A percentile compares a stretch with the other conserved stretches of the same genome.
Conservation (phyloP, 495 filamentous ascomycete species). For the Neurospora discreta region DNA sequence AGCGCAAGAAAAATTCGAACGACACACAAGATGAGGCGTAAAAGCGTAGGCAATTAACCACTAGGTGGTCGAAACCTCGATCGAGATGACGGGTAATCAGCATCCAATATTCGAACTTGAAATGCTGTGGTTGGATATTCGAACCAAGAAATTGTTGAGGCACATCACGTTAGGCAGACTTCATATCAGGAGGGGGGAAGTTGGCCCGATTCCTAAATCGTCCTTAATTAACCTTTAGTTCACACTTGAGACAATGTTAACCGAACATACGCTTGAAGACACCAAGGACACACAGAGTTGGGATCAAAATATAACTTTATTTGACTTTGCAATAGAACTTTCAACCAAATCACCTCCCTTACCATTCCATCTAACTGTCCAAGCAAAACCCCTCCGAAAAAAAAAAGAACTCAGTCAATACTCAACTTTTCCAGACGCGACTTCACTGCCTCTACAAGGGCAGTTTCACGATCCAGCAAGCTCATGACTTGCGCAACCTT, state of each 20-base stretch:
- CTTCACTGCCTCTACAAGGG: slow-evolving; percentile 39
- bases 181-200: neutral
- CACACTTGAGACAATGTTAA: neutral
- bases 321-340: neutral
- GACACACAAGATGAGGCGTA: neutral
- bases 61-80: neutral
- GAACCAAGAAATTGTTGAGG: neutral
- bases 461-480: slow-evolving; percentile 59
- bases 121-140: neutral
- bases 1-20: neutral
- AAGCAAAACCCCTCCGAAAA: neutral
- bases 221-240: neutral
- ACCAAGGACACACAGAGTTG: neutral
- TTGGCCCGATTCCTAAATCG: neutral
- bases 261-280: neutral
- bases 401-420: slow-evolving; percentile 10
- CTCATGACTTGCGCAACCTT: slow-evolving; percentile 59
- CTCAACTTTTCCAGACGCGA: slow-evolving; percentile 21
- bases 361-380: neutral
- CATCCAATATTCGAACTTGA: neutral
- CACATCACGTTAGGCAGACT: neutral
- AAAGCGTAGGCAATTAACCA: neutral
- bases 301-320: neutral
- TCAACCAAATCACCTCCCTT: neutral
- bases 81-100: neutral